Percentiles rank a stretch among this genome's conserved stretches.
phyloP scores from a whole-genome alignment of 139 green algal genomes.

The Haematococcus sp. region DNA sequence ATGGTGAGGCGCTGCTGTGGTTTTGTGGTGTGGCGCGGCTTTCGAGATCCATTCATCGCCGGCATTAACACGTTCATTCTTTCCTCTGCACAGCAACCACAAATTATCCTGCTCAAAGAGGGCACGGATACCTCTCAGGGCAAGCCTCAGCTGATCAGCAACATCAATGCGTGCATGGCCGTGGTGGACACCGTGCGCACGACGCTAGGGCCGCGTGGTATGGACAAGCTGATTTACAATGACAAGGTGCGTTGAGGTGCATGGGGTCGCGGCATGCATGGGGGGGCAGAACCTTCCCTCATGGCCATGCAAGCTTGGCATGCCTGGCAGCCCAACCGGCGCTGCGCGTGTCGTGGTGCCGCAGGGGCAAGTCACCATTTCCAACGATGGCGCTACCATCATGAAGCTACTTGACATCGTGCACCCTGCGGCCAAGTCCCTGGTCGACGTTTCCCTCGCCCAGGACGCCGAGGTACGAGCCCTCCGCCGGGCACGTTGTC shows the following conservation, averaged over 20 bases:
- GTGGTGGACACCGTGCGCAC: slow-evolving; percentile 93
- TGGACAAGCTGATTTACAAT: slow-evolving; percentile 98
- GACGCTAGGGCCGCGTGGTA: slow-evolving; percentile 94
- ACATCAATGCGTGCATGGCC: slow-evolving; percentile 98
- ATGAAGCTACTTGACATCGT: slow-evolving; percentile 99
- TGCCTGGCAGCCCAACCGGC: too few relatives aligned
- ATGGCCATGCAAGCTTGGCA: too few relatives aligned
- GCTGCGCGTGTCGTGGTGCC: background rate
- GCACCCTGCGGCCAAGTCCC: slow-evolving; percentile 94
- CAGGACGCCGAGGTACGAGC: slow-evolving; percentile 88
- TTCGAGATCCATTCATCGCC: background rate
- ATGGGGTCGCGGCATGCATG: too few relatives aligned
- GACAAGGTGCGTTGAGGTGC: slow-evolving; percentile 43
- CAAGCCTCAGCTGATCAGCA: slow-evolving; percentile 95
- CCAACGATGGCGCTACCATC: slow-evolving; percentile 98
- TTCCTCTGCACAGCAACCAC: slow-evolving; percentile 79
- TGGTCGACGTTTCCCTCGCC: slow-evolving; percentile 94
- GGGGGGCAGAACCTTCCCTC: too few relatives aligned
- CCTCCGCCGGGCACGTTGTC: background rate
- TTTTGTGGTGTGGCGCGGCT: background rate
- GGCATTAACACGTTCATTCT: background rate
- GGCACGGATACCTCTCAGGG: slow-evolving; percentile 97
- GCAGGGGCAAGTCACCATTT: slow-evolving; percentile 90
- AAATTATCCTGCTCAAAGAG: slow-evolving; percentile 99
- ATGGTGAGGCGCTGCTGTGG: slow-evolving; percentile 6